Evolutionary conservation across 768 basidiomycete genomes (phyloP), one percentile per base, ranked within the genome.

Genomic region (Leucocoprinus birnbaumii): DNA sequence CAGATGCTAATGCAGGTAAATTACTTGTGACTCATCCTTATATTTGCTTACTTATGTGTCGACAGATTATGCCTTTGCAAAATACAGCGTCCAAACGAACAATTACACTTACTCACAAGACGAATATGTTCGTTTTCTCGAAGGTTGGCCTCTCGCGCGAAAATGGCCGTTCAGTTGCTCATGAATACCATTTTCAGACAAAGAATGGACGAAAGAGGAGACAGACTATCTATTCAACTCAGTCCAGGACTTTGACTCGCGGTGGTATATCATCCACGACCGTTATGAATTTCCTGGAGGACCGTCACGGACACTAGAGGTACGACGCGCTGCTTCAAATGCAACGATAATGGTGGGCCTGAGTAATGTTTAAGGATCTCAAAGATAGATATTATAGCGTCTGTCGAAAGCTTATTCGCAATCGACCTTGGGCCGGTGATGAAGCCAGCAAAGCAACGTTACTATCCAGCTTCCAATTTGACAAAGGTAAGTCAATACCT

Each of bases 381-480:
- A 98, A 98, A 73, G 91, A 94, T 61, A 80, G 97, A 25, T 98
- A 98, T 64, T 98, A 89, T 68, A 85, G 88, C 48, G 87, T 95
- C 16, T 95, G 94, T 66, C 81, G 97, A 25, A 91, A 89, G 58
- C 80, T 98, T 31, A 78, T 98, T 31, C 81, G 92, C 42, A 91
- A 83, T 62, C 76, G 91, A 24, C 91, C 93, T 16, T 94, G 93
- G 79, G 69, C 80, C 27, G 93, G 93, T 9, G 93, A 96, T 59
- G 88, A 93, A 61, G 73, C 80, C 3, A 76, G 76, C 63, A 93
- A 86, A 69, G 75, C 77, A 14, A 79, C 82, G 41, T 70, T 92
- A 16, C 70, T 94, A 37, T 77, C 82, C 11, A 87, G 80, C 49
- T 89, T 90, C 65, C 73, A 82, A 34, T 99, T 96, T 63, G 96